Conservation (phyloP, 345 rosid species). For the Kandelia obovata region DNA sequence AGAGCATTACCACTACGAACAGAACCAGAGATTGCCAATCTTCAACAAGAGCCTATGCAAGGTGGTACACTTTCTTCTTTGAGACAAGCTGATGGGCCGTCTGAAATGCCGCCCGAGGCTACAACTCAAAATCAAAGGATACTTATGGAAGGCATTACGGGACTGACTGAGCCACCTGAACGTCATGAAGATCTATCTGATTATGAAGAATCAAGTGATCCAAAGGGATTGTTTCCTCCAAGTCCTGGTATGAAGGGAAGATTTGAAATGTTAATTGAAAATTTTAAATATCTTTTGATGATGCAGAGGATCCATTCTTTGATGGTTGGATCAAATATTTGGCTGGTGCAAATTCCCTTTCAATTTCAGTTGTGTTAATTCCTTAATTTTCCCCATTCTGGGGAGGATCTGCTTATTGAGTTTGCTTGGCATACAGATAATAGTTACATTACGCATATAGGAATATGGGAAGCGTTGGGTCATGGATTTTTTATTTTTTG, state of each 20-base stretch:
- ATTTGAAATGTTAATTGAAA: no score
- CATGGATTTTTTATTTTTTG: neutral
- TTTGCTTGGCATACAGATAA: neutral
- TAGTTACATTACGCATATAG: neutral
- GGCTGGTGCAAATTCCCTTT: neutral
- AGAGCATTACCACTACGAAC: no score
- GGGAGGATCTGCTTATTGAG: conserved; percentile 11
- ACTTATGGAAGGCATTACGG: conserved; percentile 3
- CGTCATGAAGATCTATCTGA: conserved; percentile 27
- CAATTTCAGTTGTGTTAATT: neutral
- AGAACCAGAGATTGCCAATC: no score
- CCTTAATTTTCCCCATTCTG: neutral
- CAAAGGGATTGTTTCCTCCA: conserved; percentile 47
- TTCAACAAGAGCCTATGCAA: no score
- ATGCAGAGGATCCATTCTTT: no score
- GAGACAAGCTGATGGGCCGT: no score
- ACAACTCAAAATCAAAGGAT: no score
- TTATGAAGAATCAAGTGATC: conserved; percentile 20
- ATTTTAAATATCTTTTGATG: no score
- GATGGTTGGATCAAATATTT: no score
- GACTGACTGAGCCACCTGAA: conserved; percentile 7
- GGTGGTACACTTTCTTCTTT: no score
- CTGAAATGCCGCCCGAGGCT: no score
- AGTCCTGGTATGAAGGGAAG: conserved; percentile 77
- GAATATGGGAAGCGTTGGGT: neutral